A percentile compares a stretch with the other conserved stretches of the same genome.
These are phyloP conservation scores for Aureobasidium sp. DNA, from an alignment of 2,329 filamentous ascomycete genomes.

Conservation along the genomic window DNA sequence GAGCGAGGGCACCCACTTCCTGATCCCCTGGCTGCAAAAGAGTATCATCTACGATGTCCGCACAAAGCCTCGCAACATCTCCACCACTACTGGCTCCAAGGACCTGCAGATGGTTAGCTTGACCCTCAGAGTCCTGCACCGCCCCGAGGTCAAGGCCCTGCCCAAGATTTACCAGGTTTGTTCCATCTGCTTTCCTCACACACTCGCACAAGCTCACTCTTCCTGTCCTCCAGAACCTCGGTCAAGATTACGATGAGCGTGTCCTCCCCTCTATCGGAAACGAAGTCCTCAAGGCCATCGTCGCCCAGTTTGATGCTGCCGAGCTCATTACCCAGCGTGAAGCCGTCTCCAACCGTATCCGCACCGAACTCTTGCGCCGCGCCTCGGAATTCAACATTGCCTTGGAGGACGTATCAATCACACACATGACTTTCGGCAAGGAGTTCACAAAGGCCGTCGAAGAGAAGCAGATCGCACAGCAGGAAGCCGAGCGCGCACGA, in stretches of 20 bases:
- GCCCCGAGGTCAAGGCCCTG: conserved; percentile 84
- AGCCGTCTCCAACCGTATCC: conserved; percentile 91
- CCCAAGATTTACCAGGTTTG: conserved; percentile 97
- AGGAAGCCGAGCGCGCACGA: conserved; percentile 92
- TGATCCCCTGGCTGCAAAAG: conserved; percentile 91
- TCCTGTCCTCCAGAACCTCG: conserved; percentile 72
- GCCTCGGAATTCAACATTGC: conserved; percentile 98
- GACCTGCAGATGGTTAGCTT: conserved; percentile 99
- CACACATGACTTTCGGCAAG: conserved; percentile 99
- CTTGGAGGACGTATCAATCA: conserved; percentile 97
- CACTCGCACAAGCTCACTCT: neutral
- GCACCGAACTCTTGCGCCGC: conserved; percentile 81
- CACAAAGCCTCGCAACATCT: conserved; percentile 95
- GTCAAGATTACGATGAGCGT: conserved; percentile 85
- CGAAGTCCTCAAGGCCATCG: conserved; percentile 49
- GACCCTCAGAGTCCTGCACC: conserved; percentile 88
- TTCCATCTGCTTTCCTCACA: neutral
- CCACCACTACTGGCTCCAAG: conserved; percentile 95
- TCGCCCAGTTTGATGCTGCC: conserved; percentile 48
- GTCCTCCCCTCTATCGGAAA: conserved; percentile 49
- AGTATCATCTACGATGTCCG: conserved; percentile 94
- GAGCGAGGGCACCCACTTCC: conserved; percentile 95
- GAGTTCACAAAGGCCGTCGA: conserved; percentile 98
- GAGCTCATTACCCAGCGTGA: conserved; percentile 93
- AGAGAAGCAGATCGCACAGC: conserved; percentile 99